phyloP scores from a whole-genome alignment of 768 basidiomycete genomes.

The Coprinopsis cinerea region DNA sequence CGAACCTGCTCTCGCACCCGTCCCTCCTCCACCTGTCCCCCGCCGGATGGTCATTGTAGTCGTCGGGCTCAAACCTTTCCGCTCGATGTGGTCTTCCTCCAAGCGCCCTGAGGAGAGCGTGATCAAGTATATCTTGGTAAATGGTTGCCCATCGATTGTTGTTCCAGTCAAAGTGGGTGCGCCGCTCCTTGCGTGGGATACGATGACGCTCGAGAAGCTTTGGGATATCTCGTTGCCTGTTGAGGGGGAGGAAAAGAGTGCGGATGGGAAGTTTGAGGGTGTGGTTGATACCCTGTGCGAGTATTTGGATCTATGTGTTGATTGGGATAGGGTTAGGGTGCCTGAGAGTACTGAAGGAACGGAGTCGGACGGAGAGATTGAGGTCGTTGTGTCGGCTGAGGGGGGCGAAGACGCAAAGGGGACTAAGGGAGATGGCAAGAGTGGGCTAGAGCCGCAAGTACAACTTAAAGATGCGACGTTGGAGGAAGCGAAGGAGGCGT shows the following conservation, averaged over 20 bases:
- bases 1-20: conserved; percentile 35
- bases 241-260: conserved; percentile 21
- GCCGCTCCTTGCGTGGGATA: conserved; percentile 62
- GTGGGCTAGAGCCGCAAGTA: conserved; percentile 6
- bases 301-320: conserved; percentile 55
- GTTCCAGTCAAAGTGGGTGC: conserved; percentile 54
- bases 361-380: conserved; percentile 1
- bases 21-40: conserved; percentile 37
- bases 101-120: conserved; percentile 58
- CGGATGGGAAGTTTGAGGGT: conserved; percentile 39
- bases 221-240: conserved; percentile 45
- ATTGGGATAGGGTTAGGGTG: conserved; percentile 49
- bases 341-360: conserved; percentile 12
- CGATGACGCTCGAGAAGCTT: conserved; percentile 49
- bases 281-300: conserved; percentile 52
- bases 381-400: neutral
- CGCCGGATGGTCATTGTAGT: conserved; percentile 53
- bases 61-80: conserved; percentile 56
- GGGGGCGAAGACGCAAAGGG: neutral
- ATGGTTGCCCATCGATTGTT: conserved; percentile 55
- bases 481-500: conserved; percentile 30
- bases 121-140: conserved; percentile 54
- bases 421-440: conserved; percentile 8
- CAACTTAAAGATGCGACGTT: conserved; percentile 7
- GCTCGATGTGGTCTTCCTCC: conserved; percentile 52